A percentile compares a stretch with the other conserved stretches of the same genome.
phyloP scores from a whole-genome alignment of 169 alveolate species.

The Plasmodium coatneyi region DNA sequence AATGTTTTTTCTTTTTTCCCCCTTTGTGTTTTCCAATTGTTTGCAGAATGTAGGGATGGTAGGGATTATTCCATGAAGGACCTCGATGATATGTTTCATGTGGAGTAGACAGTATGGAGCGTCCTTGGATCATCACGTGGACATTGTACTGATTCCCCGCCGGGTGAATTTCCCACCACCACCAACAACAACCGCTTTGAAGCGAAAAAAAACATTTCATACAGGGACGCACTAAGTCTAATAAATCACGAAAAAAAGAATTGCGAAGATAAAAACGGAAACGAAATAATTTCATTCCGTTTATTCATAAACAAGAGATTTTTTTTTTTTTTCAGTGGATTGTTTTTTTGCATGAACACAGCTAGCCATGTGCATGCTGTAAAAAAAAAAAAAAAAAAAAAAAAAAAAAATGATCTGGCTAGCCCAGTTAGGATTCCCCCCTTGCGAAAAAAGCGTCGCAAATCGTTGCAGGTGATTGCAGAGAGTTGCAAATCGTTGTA shows the following conservation, averaged over 20 bases:
- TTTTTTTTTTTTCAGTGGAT: background rate
- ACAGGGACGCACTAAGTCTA: slow-evolving; percentile 1
- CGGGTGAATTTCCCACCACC: background rate
- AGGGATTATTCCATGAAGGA: background rate
- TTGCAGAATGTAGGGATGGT: slow-evolving; percentile 23
- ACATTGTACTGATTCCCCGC: background rate
- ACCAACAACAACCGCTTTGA: background rate
- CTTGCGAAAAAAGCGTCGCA: background rate
- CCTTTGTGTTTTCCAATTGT: background rate
- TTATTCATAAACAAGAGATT: background rate
- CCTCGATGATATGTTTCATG: background rate
- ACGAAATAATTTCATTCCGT: background rate
- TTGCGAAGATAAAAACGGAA: background rate
- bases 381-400: background rate
- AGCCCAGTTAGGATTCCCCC: background rate
- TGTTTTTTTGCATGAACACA: background rate
- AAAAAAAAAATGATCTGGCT: background rate
- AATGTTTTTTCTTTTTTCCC: background rate
- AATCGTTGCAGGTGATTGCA: background rate
- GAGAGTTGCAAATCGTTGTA: too few relatives aligned
- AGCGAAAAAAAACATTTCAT: background rate
- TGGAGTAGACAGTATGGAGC: background rate
- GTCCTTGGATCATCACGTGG: background rate
- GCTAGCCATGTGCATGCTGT: background rate
- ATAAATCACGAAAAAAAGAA: slow-evolving; percentile 2